These are phyloP conservation scores for Aspergillus cejpii DNA, from an alignment of 2,329 filamentous ascomycete species.

Conservation along the genomic window DNA sequence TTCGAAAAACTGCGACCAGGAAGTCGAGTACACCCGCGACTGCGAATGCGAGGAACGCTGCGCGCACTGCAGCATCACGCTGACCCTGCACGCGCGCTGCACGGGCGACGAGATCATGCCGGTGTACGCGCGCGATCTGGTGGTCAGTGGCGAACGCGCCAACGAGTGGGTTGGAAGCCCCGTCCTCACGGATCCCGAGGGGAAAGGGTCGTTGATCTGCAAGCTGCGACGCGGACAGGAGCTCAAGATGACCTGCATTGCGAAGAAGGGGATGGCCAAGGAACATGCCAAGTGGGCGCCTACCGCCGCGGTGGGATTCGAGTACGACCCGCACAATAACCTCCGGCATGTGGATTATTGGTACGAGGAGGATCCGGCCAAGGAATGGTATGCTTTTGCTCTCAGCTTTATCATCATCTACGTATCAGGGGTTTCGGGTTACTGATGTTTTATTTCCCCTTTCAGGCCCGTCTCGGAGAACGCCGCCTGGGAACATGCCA, in stretches of 20 bases:
- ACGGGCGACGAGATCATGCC: conserved; percentile 83
- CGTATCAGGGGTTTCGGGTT: background rate
- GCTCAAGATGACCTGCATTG: conserved; percentile 81
- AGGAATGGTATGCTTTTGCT: conserved; percentile 65
- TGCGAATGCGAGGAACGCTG: conserved; percentile 97
- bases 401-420: background rate
- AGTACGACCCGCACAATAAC: conserved; percentile 98
- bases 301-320: conserved; percentile 85
- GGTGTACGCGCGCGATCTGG: conserved; percentile 84
- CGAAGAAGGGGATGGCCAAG: conserved; percentile 97
- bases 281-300: conserved; percentile 98
- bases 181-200: conserved; percentile 74
- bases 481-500: conserved; percentile 66
- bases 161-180: conserved; percentile 73
- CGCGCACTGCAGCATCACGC: conserved; percentile 78
- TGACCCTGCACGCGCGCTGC: conserved; percentile 79
- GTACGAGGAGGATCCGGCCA: conserved; percentile 77
- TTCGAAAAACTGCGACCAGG: conserved; percentile 71
- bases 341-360: conserved; percentile 86
- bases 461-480: conserved; percentile 37
- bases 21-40: conserved; percentile 79
- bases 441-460: background rate
- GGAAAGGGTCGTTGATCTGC: conserved; percentile 75
- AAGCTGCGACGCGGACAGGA: conserved; percentile 89
- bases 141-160: conserved; percentile 61